These are phyloP conservation scores for Coniosporium apollinis DNA, from an alignment of 495 filamentous ascomycete genomes.

Conservation along the genomic window DNA sequence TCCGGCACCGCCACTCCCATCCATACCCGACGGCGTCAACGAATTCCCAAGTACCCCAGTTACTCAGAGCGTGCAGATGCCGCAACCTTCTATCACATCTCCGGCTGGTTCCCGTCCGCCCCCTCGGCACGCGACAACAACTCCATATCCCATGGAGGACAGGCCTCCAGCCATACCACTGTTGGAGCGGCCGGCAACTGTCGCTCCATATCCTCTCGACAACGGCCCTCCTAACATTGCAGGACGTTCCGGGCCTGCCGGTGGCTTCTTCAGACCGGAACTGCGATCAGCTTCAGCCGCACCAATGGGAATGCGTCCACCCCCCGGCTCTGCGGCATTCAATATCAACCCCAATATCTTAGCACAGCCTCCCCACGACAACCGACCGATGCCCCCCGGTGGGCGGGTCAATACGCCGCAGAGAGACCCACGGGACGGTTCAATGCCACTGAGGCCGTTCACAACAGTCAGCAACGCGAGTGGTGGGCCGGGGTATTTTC, in stretches of 20 bases:
- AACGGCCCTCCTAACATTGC: conserved; percentile 24
- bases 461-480: conserved; percentile 12
- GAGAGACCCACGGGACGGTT: too few species aligned
- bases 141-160: conserved; percentile 49
- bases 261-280: conserved; percentile 20
- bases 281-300: conserved; percentile 13
- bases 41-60: not conserved
- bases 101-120: not conserved
- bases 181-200: conserved; percentile 19
- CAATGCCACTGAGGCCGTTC: not conserved
- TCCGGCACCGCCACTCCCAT: conserved; percentile 3
- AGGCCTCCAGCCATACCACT: conserved; percentile 25
- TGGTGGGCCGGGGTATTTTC: conserved; percentile 8
- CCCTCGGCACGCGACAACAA: not conserved
- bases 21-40: not conserved
- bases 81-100: too few species aligned
- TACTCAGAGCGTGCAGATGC: not conserved
- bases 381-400: too few species aligned
- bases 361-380: too few species aligned
- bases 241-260: conserved; percentile 22
- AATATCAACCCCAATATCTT: conserved; percentile 12
- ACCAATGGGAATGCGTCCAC: too few species aligned
- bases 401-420: too few species aligned
- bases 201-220: conserved; percentile 34
- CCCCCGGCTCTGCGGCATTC: conserved; percentile 16